Evolutionary conservation across 2,329 filamentous ascomycete genomes (phyloP).

Genomic region (Coniochaeta sp.): DNA sequence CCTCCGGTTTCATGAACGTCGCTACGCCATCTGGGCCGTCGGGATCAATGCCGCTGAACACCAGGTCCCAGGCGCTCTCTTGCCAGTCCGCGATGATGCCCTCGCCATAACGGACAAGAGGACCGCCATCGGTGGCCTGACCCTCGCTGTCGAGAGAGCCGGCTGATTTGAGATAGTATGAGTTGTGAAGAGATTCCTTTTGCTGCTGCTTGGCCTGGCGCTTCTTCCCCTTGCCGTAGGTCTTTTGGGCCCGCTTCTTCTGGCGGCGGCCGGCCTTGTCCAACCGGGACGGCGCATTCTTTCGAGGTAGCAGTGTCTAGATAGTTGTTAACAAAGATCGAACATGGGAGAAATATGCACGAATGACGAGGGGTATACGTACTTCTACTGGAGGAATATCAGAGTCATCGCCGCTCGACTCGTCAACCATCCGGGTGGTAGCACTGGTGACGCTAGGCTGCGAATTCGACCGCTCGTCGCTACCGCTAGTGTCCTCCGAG

Average conservation of each 20-base stretch:
- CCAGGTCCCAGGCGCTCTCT: conserved; percentile 57
- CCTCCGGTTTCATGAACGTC: conserved; percentile 48
- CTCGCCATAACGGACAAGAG: conserved; percentile 74
- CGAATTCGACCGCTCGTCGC: conserved; percentile 35
- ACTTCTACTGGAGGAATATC: conserved; percentile 25
- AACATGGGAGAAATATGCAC: conserved; percentile 9
- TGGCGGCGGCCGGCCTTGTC: conserved; percentile 24
- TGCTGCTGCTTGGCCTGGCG: conserved; percentile 33
- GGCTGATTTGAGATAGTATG: conserved; percentile 22
- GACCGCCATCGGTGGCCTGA: conserved; percentile 38
- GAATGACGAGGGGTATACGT: conserved; percentile 8
- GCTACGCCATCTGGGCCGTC: conserved; percentile 51
- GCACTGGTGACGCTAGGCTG: conserved; percentile 17
- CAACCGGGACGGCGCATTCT: conserved; percentile 8
- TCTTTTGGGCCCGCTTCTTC: conserved; percentile 39
- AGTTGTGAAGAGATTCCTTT: conserved; percentile 18
- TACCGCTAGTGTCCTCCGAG: conserved; percentile 46
- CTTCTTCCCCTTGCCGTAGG: conserved; percentile 41
- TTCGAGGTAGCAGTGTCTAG: conserved; percentile 11
- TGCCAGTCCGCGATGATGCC: conserved; percentile 84
- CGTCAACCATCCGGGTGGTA: conserved; percentile 50
- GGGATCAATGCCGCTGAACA: conserved; percentile 53
- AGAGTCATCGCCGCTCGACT: conserved; percentile 50
- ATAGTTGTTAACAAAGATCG: conserved; percentile 5
- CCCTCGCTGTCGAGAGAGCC: conserved; percentile 26